Evolutionary conservation across 169 alveolate genomes (phyloP).

Genomic region (Neospora caninum): DNA sequence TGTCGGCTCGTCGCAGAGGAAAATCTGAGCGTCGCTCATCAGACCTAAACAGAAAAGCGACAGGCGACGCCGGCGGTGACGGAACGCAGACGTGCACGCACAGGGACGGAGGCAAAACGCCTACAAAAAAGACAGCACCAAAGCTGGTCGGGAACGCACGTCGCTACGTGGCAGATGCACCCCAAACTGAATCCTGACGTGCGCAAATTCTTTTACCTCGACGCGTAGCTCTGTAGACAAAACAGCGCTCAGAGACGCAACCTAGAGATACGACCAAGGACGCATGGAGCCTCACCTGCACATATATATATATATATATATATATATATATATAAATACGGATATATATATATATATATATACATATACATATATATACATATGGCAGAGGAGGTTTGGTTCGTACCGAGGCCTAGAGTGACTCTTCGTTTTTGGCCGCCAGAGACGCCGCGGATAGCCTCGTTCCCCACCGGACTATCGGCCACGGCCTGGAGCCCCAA

Average conservation of each 20-base stretch:
- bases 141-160: too few relatives aligned
- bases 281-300: background rate
- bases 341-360: background rate
- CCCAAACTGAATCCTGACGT: too few relatives aligned
- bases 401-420: constrained; percentile 53
- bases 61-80: background rate
- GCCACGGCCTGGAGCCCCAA: constrained; percentile 51
- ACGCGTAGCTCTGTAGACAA: too few relatives aligned
- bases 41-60: background rate
- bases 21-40: constrained; percentile 72
- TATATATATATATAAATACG: background rate
- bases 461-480: constrained; percentile 29
- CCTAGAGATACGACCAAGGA: too few relatives aligned
- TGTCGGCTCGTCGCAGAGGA: constrained; percentile 86
- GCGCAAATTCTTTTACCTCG: too few relatives aligned
- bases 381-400: background rate
- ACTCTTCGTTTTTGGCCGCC: constrained; percentile 60
- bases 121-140: too few relatives aligned
- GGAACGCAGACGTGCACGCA: background rate
- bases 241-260: too few relatives aligned
- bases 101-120: too few relatives aligned
- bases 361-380: background rate
- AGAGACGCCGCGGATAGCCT: constrained; percentile 35
- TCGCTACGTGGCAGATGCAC: too few relatives aligned
- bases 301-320: background rate